Conservation (phyloP, 306 rosid species). For the Prunus dulcis region DNA sequence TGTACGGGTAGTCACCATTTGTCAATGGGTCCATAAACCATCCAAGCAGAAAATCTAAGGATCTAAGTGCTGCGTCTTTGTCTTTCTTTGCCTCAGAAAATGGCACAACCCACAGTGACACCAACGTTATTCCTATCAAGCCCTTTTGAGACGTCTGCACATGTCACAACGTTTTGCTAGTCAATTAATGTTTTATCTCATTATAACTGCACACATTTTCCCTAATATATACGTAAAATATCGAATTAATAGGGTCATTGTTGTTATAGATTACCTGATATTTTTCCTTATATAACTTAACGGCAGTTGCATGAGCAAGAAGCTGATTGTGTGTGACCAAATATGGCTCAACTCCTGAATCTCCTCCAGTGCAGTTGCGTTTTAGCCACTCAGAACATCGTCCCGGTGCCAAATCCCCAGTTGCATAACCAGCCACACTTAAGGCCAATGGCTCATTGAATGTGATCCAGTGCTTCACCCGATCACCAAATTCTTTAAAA, state of each 20-base stretch:
- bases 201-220: background rate
- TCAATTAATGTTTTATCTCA: background rate
- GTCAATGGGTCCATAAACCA: slow-evolving; percentile 51
- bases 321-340: slow-evolving; percentile 37
- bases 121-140: slow-evolving; percentile 48
- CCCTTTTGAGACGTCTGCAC: slow-evolving; percentile 50
- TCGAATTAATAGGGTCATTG: background rate
- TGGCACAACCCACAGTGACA: slow-evolving; percentile 44
- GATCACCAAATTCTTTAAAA: slow-evolving; percentile 35
- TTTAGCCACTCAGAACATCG: slow-evolving; percentile 40
- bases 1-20: slow-evolving; percentile 32
- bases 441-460: slow-evolving; percentile 37
- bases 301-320: slow-evolving; percentile 52
- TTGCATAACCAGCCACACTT: slow-evolving; percentile 30
- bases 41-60: slow-evolving; percentile 53
- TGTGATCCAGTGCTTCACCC: slow-evolving; percentile 43
- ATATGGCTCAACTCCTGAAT: slow-evolving; percentile 47
- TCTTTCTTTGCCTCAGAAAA: slow-evolving; percentile 28
- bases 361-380: slow-evolving; percentile 38
- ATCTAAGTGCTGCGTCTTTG: slow-evolving; percentile 32
- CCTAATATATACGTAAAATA: background rate
- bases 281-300: slow-evolving; percentile 33
- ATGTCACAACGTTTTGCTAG: background rate
- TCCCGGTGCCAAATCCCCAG: slow-evolving; percentile 27
- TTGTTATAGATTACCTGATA: slow-evolving; percentile 36